Conservation (phyloP, 108 stramenopile species). For the Skeletonema grethae region DNA sequence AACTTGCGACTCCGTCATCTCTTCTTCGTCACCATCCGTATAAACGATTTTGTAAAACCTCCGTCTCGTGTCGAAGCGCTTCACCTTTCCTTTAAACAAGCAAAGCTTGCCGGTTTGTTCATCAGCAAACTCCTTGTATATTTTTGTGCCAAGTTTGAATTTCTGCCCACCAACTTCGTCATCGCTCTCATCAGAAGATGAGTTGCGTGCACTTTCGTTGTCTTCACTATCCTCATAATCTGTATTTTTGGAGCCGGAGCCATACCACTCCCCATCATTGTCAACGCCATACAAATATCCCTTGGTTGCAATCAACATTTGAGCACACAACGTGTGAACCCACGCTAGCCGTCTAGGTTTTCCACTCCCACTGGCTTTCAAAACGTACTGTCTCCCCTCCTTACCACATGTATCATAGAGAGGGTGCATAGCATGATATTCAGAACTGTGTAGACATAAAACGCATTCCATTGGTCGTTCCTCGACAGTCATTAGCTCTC, state of each 20-base stretch:
- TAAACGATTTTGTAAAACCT: not conserved
- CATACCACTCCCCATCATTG: constrained; percentile 30
- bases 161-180: constrained; percentile 4
- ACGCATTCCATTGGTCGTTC: constrained; percentile 57
- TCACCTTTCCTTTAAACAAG: not conserved
- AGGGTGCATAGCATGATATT: constrained; percentile 66
- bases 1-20: not conserved
- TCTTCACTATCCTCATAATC: constrained; percentile 9
- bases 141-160: not conserved
- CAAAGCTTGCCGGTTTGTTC: not conserved
- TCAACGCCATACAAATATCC: constrained; percentile 50
- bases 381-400: constrained; percentile 43
- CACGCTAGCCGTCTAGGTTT: constrained; percentile 46
- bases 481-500: constrained; percentile 31
- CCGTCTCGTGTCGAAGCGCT: not conserved
- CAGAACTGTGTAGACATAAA: constrained; percentile 45
- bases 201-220: not conserved
- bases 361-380: constrained; percentile 9
- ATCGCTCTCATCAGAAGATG: not conserved
- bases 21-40: not conserved
- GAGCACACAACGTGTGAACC: constrained; percentile 57
- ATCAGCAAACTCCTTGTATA: constrained; percentile 2
- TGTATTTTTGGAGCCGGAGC: constrained; percentile 4
- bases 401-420: constrained; percentile 48
- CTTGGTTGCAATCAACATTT: constrained; percentile 6